Conservation (phyloP, 2,329 filamentous ascomycete species). For the Rugonectria rugulosa region DNA sequence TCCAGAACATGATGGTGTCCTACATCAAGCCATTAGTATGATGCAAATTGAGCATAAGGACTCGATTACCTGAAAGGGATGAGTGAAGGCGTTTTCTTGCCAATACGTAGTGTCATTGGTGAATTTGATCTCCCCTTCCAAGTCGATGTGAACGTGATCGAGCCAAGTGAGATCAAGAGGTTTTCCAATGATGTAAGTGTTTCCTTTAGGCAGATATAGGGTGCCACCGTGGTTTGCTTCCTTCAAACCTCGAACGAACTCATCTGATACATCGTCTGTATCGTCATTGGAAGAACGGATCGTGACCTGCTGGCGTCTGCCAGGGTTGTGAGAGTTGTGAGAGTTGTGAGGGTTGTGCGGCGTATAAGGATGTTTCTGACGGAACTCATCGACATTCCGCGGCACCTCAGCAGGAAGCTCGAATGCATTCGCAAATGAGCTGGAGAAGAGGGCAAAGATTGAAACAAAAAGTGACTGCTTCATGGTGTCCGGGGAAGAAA, state of each 20-base stretch:
- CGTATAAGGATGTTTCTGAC: constrained; percentile 31
- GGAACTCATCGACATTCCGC: constrained; percentile 35
- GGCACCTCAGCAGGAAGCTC: constrained; percentile 37
- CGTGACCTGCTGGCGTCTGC: constrained; percentile 27
- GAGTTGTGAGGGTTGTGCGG: constrained; percentile 1
- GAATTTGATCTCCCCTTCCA: constrained; percentile 38
- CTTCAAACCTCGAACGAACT: constrained; percentile 33
- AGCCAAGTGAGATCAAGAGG: constrained; percentile 34
- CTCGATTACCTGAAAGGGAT: constrained; percentile 33
- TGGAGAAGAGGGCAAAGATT: constrained; percentile 26
- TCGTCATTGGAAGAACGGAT: constrained; percentile 32
- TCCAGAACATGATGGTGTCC: constrained; percentile 61
- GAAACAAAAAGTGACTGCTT: constrained; percentile 33
- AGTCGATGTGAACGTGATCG: constrained; percentile 34
- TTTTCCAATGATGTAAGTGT: constrained; percentile 36
- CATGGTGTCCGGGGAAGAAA: constrained; percentile 20
- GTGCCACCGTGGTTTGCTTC: constrained; percentile 35
- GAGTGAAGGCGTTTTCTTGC: constrained; percentile 33
- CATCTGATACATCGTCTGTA: constrained; percentile 30
- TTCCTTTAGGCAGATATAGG: constrained; percentile 31
- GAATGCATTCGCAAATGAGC: constrained; percentile 27
- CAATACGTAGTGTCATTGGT: constrained; percentile 35
- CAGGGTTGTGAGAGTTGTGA: no score
- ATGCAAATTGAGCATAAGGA: accelerated
- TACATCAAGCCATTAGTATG: constrained; percentile 3